phyloP scores from a whole-genome alignment of 129 eudicot genomes.

The Mikania micrantha region DNA sequence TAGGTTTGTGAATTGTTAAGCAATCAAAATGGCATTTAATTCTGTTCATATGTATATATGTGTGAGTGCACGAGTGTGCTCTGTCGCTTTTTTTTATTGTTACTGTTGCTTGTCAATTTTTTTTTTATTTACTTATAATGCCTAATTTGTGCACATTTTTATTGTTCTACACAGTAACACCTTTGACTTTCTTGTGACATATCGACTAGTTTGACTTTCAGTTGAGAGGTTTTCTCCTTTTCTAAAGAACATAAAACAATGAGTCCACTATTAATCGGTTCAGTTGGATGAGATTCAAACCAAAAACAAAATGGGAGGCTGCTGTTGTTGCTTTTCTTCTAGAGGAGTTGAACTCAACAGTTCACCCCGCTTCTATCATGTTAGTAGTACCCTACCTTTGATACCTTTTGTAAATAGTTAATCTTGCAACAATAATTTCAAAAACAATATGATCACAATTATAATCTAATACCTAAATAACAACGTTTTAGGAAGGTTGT shows the following conservation, averaged over 20 bases:
- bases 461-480: background rate
- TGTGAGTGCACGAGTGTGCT: background rate
- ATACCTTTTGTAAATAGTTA: background rate
- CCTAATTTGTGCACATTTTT: background rate
- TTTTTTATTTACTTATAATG: background rate
- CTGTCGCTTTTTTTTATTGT: background rate
- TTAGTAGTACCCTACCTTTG: slow-evolving; percentile 24
- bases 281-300: slow-evolving; percentile 30
- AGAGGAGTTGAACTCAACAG: slow-evolving; percentile 48
- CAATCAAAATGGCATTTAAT: background rate
- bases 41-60: background rate
- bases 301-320: slow-evolving; percentile 68
- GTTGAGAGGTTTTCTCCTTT: slow-evolving; percentile 25
- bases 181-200: background rate
- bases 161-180: background rate
- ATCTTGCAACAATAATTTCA: background rate
- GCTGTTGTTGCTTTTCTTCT: slow-evolving; percentile 75
- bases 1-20: background rate
- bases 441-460: background rate
- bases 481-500: background rate
- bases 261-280: slow-evolving; percentile 34
- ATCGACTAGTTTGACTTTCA: slow-evolving; percentile 1
- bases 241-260: slow-evolving; percentile 30
- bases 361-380: slow-evolving; percentile 58
- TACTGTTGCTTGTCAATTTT: background rate